phyloP scores from a whole-genome alignment of 495 filamentous ascomycete species.

The Pyrenula aspistea region DNA sequence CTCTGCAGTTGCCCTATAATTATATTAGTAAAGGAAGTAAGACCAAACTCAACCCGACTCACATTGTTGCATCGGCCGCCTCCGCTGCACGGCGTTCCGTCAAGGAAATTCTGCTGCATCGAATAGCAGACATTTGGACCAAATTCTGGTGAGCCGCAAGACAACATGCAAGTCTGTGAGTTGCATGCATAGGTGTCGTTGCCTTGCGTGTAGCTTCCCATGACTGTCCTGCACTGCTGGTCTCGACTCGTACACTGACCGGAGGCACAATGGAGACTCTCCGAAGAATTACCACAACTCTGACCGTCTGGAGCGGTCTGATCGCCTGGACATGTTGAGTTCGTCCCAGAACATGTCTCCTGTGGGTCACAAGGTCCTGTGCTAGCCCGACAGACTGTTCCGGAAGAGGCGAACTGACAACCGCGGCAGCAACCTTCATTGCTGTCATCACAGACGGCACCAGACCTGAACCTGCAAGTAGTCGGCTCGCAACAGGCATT shows the following conservation, averaged over 20 bases:
- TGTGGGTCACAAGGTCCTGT: conserved; percentile 71
- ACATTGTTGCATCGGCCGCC: conserved; percentile 66
- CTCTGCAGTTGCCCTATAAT: conserved; percentile 50
- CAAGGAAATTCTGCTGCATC: conserved; percentile 86
- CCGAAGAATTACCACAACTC: conserved; percentile 44
- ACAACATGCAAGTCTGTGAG: conserved; percentile 55
- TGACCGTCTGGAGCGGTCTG: conserved; percentile 55
- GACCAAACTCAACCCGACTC: conserved; percentile 6
- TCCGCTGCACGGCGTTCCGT: conserved; percentile 78
- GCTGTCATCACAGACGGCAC: conserved; percentile 72
- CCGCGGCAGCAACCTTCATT: conserved; percentile 82
- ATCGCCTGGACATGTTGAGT: conserved; percentile 64
- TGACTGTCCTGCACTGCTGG: conserved; percentile 75
- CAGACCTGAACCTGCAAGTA: conserved; percentile 76
- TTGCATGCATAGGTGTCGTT: conserved; percentile 81
- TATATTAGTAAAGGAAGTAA: neutral
- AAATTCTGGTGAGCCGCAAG: conserved; percentile 63
- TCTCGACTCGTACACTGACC: conserved; percentile 93
- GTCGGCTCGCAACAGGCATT: conserved; percentile 75
- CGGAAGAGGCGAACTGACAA: conserved; percentile 59
- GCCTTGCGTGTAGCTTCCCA: conserved; percentile 62
- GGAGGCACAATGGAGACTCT: conserved; percentile 66
- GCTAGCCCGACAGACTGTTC: conserved; percentile 65
- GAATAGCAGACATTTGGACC: conserved; percentile 51
- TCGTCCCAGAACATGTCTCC: conserved; percentile 68